Percentiles rank a stretch among this genome's conserved stretches.
Conservation (phyloP, 768 basidiomycete genomes). For the Suillus bovinus region DNA sequence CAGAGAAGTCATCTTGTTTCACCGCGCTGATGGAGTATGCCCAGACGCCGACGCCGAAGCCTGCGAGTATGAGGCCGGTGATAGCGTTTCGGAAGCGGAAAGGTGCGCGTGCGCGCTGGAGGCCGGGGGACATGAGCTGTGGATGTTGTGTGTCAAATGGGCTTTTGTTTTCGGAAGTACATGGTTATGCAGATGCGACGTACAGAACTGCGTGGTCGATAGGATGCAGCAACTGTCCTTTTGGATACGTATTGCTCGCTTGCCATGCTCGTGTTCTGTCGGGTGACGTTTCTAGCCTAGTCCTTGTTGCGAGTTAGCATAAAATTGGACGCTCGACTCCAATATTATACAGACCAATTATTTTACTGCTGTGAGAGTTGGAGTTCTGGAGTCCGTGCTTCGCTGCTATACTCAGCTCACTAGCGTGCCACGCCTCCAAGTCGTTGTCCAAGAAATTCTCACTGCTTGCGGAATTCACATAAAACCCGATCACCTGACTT, state of each 20-base stretch:
- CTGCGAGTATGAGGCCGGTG: conserved; percentile 69
- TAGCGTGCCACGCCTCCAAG: neutral
- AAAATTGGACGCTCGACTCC: neutral
- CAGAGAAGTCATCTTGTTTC: conserved; percentile 90
- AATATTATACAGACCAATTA: neutral
- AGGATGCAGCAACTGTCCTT: conserved; percentile 36
- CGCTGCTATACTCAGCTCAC: conserved; percentile 1
- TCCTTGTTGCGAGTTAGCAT: neutral
- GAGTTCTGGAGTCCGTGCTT: neutral
- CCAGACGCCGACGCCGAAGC: conserved; percentile 83
- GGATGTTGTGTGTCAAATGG: conserved; percentile 6
- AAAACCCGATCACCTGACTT: conserved; percentile 4
- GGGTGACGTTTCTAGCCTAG: neutral
- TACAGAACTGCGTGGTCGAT: conserved; percentile 41
- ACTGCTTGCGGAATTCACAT: neutral
- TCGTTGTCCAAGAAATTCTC: conserved; percentile 2
- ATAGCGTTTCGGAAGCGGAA: conserved; percentile 79
- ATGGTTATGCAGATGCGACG: conserved; percentile 6
- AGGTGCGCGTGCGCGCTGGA: conserved; percentile 84
- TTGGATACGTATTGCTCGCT: conserved; percentile 35
- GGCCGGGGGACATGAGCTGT: conserved; percentile 84
- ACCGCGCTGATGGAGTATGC: conserved; percentile 93
- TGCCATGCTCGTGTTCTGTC: conserved; percentile 27
- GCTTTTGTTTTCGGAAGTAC: neutral
- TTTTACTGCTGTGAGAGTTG: neutral